Evolutionary conservation across 805 yeast species (phyloP).

Genomic region (Yueomyces sinensis): DNA sequence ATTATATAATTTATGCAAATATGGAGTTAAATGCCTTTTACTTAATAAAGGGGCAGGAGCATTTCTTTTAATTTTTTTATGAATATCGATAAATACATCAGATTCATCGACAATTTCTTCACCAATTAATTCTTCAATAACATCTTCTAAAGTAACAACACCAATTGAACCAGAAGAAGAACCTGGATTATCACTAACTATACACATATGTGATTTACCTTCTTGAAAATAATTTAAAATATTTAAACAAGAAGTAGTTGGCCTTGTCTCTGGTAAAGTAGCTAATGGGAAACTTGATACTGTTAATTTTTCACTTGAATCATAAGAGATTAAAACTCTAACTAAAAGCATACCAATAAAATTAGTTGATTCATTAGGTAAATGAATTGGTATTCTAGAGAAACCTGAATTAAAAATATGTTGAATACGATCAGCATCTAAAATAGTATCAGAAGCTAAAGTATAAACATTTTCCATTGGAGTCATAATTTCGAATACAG

Average conservation of each 20-base stretch:
- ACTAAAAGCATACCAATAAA: conserved; percentile 93
- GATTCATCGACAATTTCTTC: conserved; percentile 96
- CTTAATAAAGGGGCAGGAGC: conserved; percentile 62
- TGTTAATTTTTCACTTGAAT: conserved; percentile 90
- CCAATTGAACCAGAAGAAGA: conserved; percentile 75
- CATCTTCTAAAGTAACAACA: conserved; percentile 88
- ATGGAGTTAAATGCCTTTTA: conserved; percentile 54
- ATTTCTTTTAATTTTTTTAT: conserved; percentile 68
- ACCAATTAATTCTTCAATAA: conserved; percentile 95
- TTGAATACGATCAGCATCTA: conserved; percentile 77
- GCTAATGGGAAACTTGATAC: conserved; percentile 91
- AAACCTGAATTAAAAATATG: conserved; percentile 89
- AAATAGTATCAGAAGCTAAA: conserved; percentile 66
- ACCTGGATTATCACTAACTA: conserved; percentile 81
- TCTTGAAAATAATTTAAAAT: conserved; percentile 93
- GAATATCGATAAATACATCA: conserved; percentile 85
- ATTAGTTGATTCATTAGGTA: conserved; percentile 79
- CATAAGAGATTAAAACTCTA: conserved; percentile 83
- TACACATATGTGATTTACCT: conserved; percentile 95
- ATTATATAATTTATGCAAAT: conserved; percentile 47
- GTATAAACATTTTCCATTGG: conserved; percentile 86
- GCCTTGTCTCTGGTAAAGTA: conserved; percentile 87
- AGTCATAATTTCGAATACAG: conserved; percentile 81
- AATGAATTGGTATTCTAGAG: conserved; percentile 86
- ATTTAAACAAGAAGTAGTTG: conserved; percentile 85